Percentiles rank a stretch among this genome's conserved stretches.
Evolutionary conservation across 306 rosid genomes (phyloP).

Genomic region (Parietaria judaica): DNA sequence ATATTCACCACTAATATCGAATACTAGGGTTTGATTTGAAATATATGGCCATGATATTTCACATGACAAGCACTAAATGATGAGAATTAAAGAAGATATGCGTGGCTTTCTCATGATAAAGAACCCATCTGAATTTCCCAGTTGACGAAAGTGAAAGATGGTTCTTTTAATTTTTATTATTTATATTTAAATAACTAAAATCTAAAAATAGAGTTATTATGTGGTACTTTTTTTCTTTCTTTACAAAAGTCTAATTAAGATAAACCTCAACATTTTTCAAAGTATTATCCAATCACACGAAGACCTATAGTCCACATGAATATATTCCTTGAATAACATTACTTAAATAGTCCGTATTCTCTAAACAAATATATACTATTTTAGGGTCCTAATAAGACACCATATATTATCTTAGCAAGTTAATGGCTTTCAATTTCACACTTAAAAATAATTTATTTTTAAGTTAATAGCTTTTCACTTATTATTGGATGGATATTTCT

Average conservation of each 20-base stretch:
- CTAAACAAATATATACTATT: too few relatives aligned
- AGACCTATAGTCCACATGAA: constrained; percentile 18
- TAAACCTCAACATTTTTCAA: constrained; percentile 18
- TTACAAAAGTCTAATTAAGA: neutral
- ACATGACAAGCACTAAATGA: neutral
- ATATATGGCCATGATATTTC: constrained; percentile 1
- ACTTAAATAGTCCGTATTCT: too few relatives aligned
- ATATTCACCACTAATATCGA: neutral
- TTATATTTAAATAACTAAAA: neutral
- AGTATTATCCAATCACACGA: constrained; percentile 18
- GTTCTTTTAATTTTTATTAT: neutral
- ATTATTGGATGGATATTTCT: neutral
- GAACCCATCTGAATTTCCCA: neutral
- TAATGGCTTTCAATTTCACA: too few relatives aligned
- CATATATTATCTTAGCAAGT: too few relatives aligned
- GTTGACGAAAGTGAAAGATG: neutral
- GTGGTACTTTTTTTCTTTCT: neutral
- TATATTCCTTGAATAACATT: constrained; percentile 13
- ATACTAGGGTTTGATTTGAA: neutral
- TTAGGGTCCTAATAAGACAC: too few relatives aligned
- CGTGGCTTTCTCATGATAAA: neutral
- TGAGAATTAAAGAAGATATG: neutral
- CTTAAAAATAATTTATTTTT: too few relatives aligned
- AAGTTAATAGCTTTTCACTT: too few relatives aligned
- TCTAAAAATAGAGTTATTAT: neutral